phyloP scores from a whole-genome alignment of 1,139 yeast species.

The Pichia sp. region DNA sequence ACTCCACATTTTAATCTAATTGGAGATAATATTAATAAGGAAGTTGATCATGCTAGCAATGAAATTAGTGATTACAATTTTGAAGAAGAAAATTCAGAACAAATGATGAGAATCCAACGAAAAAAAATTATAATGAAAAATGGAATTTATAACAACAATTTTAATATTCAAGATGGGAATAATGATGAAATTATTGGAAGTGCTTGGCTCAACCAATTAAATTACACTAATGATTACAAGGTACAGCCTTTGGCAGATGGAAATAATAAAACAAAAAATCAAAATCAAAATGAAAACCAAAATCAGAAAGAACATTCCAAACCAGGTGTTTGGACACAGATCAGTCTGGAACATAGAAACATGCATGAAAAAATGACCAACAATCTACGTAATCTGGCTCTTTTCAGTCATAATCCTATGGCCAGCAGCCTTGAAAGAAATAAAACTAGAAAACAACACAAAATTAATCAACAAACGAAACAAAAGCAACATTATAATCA shows the following conservation, averaged over 20 bases:
- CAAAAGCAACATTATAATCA: neutral
- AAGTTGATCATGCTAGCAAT: no score
- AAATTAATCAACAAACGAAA: no score
- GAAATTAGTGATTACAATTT: no score
- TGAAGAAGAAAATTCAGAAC: neutral
- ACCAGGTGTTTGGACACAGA: constrained; percentile 20
- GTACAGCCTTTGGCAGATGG: no score
- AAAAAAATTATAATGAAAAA: neutral
- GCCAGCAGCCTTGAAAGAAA: constrained; percentile 8
- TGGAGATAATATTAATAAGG: no score
- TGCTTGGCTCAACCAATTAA: neutral
- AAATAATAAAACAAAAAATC: no score
- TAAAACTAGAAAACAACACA: neutral
- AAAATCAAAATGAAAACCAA: no score
- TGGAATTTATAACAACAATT: neutral
- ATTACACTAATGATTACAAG: neutral
- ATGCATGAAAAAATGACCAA: constrained; percentile 25
- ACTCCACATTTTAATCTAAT: no score
- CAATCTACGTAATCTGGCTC: constrained; percentile 23
- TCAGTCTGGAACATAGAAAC: constrained; percentile 23
- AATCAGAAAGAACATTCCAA: neutral
- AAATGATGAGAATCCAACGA: neutral
- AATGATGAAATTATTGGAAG: neutral
- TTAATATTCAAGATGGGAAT: neutral
- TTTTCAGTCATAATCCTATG: constrained; percentile 25